Evolutionary conservation across 495 filamentous ascomycete genomes (phyloP), one percentile per base, ranked within the genome.

Genomic region (Aspergillus cavernicola): DNA sequence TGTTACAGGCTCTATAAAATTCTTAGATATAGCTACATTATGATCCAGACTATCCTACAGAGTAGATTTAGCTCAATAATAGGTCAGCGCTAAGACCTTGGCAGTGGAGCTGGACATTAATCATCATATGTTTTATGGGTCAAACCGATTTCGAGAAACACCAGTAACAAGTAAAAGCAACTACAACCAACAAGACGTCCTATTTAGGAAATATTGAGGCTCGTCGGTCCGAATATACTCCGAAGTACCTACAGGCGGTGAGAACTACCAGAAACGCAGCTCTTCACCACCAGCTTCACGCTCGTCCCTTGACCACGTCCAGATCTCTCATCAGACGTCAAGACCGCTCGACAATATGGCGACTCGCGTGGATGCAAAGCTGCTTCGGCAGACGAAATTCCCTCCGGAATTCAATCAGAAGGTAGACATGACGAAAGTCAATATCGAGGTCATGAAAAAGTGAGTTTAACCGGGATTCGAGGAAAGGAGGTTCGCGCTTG

Each of bases 371-470:
- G 90, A 96, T 67, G 82, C 86, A 52, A 95, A 95, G 79, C 80
- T 93, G 65, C 75, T 95, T 38, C 86, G 85, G 79, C 79, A 82
- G 69, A 97, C 90, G 49, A 97, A 96, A 66, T 97, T 96, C 61
- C 93, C 93, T 40, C 80, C 85, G 8, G 93, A 97, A 68, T 97
- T 96, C 70, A 92, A 79, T 63, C 82, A 86, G 67, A 97, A 96
- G 78, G 95, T 99, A 35, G 92, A 99, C 73, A 95, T 93, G 85
- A 81, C 82, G 52, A 99, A 97, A 74, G 89, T 97, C 65, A 96
- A 97, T 61, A 76, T 96, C 19, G 91, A 95, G 69, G 89, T 97
- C 51, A 92, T 97, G 84, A 97, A 97, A 79, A 95, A 90, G 90
- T 96, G 65, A 58, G 81, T 57, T 13, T 16, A 16, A 22, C 33